Evolutionary conservation across 2,329 filamentous ascomycete genomes (phyloP).

Genomic region (Curvularia sp.): DNA sequence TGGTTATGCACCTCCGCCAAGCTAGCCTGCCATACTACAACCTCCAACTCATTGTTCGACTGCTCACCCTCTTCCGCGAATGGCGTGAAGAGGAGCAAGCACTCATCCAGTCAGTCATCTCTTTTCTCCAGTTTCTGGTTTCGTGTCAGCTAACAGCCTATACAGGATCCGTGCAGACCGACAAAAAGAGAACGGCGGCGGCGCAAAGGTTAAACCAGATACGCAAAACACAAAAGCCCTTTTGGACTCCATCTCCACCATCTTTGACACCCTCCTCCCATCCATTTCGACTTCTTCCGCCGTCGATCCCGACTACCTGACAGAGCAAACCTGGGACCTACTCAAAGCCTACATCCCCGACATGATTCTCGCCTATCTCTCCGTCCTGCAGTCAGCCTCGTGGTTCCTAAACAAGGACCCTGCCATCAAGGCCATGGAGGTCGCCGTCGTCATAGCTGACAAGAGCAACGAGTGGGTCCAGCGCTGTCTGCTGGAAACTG

Average conservation of each 20-base stretch:
- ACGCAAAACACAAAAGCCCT: slow-evolving; percentile 48
- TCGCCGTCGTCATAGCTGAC: slow-evolving; percentile 74
- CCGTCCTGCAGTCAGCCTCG: slow-evolving; percentile 79
- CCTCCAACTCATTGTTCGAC: slow-evolving; percentile 52
- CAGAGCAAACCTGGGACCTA: slow-evolving; percentile 56
- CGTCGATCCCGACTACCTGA: slow-evolving; percentile 10
- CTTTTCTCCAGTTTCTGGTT: not conserved
- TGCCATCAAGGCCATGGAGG: slow-evolving; percentile 84
- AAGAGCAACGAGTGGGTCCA: slow-evolving; percentile 44
- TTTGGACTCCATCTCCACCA: slow-evolving; percentile 49
- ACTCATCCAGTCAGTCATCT: slow-evolving; percentile 42
- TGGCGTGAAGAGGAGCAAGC: slow-evolving; percentile 54
- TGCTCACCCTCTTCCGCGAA: slow-evolving; percentile 52
- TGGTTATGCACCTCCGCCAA: slow-evolving; percentile 33
- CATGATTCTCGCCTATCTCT: slow-evolving; percentile 81
- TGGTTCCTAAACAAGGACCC: slow-evolving; percentile 76
- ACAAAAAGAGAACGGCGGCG: slow-evolving; percentile 15
- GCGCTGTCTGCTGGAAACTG: slow-evolving; percentile 48
- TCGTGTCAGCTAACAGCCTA: slow-evolving; percentile 13
- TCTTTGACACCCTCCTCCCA: slow-evolving; percentile 48
- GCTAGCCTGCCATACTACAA: slow-evolving; percentile 51
- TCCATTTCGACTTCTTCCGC: slow-evolving; percentile 20
- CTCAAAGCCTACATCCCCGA: slow-evolving; percentile 85
- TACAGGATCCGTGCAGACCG: slow-evolving; percentile 21
- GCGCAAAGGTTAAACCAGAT: slow-evolving; percentile 26